phyloP scores from a whole-genome alignment of 2,329 filamentous ascomycete genomes.

The Fusarium chaquense region DNA sequence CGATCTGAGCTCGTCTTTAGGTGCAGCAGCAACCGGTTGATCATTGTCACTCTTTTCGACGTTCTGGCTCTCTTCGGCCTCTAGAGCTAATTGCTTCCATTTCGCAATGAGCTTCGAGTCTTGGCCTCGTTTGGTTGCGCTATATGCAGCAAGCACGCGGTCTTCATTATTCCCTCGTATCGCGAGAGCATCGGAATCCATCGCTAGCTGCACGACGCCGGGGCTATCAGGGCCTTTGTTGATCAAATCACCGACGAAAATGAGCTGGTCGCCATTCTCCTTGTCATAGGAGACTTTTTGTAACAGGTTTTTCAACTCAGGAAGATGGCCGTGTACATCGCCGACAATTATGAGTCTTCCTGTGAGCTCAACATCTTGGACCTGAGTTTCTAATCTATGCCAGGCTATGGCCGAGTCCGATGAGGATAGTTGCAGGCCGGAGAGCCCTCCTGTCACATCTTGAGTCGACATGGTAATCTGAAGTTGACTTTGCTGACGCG shows the following conservation, averaged over 20 bases:
- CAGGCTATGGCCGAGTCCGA: not conserved
- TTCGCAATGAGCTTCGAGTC: not conserved
- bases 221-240: slow-evolving; percentile 85
- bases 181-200: slow-evolving; percentile 75
- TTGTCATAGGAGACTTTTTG: slow-evolving; percentile 72
- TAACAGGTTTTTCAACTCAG: slow-evolving; percentile 73
- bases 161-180: slow-evolving; percentile 94
- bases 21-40: not conserved
- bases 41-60: not conserved
- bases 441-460: not conserved
- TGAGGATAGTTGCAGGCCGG: not conserved
- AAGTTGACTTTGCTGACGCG: not conserved
- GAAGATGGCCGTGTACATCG: slow-evolving; percentile 86
- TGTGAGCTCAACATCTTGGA: slow-evolving; percentile 3
- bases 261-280: slow-evolving; percentile 69
- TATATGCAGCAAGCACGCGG: slow-evolving; percentile 70
- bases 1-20: not conserved
- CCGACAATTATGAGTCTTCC: slow-evolving; percentile 74
- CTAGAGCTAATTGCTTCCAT: not conserved
- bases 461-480: not conserved
- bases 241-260: slow-evolving; percentile 81
- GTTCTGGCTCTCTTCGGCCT: not conserved
- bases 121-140: slow-evolving; percentile 17
- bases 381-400: slow-evolving; percentile 1
- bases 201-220: slow-evolving; percentile 80